A percentile compares a stretch with the other conserved stretches of the same genome.
Evolutionary conservation across 352 stramenopile species (phyloP).

Genomic region (Phytophthora hybrid): DNA sequence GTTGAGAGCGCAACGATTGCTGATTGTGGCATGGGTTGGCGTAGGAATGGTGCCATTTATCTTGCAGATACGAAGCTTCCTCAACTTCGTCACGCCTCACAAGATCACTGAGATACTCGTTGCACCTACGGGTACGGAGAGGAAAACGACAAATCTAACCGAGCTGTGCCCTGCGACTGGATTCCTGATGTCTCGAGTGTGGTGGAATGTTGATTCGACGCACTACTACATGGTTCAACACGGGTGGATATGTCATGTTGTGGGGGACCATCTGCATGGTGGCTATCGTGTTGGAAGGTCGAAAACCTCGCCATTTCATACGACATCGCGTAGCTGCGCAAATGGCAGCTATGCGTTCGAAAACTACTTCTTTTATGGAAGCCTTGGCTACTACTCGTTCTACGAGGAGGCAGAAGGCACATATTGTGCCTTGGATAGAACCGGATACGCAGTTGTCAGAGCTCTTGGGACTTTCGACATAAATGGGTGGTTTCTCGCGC

Average conservation of each 20-base stretch:
- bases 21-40: conserved; percentile 17
- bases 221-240: conserved; percentile 11
- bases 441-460: conserved; percentile 16
- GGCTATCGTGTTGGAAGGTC: conserved; percentile 9
- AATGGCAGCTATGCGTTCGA: conserved; percentile 19
- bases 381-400: conserved; percentile 25
- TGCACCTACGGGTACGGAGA: neutral
- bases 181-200: conserved; percentile 26
- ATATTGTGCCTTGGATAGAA: conserved; percentile 21
- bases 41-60: conserved; percentile 20
- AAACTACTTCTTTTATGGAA: conserved; percentile 22
- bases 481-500: conserved; percentile 11
- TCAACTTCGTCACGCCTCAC: conserved; percentile 22
- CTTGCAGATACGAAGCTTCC: conserved; percentile 20
- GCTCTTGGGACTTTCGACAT: conserved; percentile 21
- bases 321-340: conserved; percentile 1
- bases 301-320: conserved; percentile 1
- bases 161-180: conserved; percentile 10
- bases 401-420: conserved; percentile 22
- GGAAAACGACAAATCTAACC: conserved; percentile 11
- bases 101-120: conserved; percentile 18
- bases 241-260: conserved; percentile 25
- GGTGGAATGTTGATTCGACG: conserved; percentile 31
- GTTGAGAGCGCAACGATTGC: conserved; percentile 4
- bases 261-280: conserved; percentile 19